Conservation (phyloP, 768 basidiomycete species). For the Lyophyllum atratum region DNA sequence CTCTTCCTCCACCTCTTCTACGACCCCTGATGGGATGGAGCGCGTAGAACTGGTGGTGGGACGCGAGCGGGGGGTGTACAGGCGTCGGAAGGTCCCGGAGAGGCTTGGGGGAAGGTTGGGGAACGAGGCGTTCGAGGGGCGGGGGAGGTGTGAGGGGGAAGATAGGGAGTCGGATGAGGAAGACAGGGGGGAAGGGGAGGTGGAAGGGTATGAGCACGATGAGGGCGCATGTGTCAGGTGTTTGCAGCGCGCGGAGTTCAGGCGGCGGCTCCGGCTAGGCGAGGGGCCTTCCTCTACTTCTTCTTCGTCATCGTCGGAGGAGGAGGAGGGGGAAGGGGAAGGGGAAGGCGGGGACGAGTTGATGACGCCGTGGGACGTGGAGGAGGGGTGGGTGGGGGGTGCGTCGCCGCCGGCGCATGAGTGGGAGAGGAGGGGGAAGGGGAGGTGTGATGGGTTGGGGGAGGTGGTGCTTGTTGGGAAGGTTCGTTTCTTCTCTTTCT, state of each 20-base stretch:
- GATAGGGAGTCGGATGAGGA: background rate
- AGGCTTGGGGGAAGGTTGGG: background rate
- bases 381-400: background rate
- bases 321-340: slow-evolving; percentile 5
- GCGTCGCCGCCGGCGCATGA: background rate
- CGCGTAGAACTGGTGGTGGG: background rate
- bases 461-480: slow-evolving; percentile 10
- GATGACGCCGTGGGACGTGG: background rate
- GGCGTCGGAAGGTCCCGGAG: background rate
- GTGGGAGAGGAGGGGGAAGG: slow-evolving; percentile 2
- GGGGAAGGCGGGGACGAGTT: background rate
- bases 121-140: background rate
- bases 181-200: background rate
- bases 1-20: too few species aligned
- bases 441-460: slow-evolving; percentile 5
- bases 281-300: background rate
- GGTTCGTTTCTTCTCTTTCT: background rate
- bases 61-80: background rate
- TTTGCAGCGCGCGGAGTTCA: background rate
- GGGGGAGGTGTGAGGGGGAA: background rate
- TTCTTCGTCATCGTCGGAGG: too few species aligned
- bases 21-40: background rate
- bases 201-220: slow-evolving; percentile 7
- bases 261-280: background rate
- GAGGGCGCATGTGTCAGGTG: background rate